Evolutionary conservation across 768 basidiomycete genomes (phyloP), one percentile per base, ranked within the genome.

Genomic region (Solioccasus polychromus): DNA sequence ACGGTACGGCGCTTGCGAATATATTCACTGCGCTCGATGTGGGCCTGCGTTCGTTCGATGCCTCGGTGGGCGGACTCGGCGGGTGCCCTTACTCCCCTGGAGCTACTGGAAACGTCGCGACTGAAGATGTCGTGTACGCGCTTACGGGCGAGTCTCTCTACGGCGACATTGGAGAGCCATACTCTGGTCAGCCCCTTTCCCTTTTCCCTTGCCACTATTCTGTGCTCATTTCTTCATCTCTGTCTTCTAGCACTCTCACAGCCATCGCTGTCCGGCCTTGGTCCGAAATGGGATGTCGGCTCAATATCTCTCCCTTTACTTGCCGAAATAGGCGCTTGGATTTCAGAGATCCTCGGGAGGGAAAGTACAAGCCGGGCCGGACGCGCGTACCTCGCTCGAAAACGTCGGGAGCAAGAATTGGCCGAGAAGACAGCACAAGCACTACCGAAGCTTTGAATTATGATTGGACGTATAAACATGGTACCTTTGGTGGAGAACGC

Each of bases 71-170:
- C 15, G 93, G 94, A 1, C 80, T 97, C 1, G 94, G 95, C 3
- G 92, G 94, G 15, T 97, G 95, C 59, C 94, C 94, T 3, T 98
- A 91, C 67, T 92, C 94, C 2, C 95, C 94, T 2, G 93, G 93
- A 5, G 93, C 94, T 12, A 93, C 92, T 0, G 94, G 95, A 14
- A 96, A 96, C 55, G 89, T 96, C 15, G 85, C 92, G 0, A 97
- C 95, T 0, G 94, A 98, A 55, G 89, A 95, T 54, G 80, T 95
- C 1, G 72, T 95, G 8, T 92, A 96, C 51, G 86, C 88, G 0
- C 75, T 98, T 8, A 51, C 77, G 74, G 54, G 82, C 69, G 40
- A 84, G 82, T 9, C 73, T 69, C 36, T 82, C 80, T 62, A 76
- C 71, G 4, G 80, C 80, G 4, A 70, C 56, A 50, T 58, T 1